These are phyloP conservation scores for Hymenoscyphus scutula DNA, from an alignment of 2,329 filamentous ascomycete species.

Conservation along the genomic window DNA sequence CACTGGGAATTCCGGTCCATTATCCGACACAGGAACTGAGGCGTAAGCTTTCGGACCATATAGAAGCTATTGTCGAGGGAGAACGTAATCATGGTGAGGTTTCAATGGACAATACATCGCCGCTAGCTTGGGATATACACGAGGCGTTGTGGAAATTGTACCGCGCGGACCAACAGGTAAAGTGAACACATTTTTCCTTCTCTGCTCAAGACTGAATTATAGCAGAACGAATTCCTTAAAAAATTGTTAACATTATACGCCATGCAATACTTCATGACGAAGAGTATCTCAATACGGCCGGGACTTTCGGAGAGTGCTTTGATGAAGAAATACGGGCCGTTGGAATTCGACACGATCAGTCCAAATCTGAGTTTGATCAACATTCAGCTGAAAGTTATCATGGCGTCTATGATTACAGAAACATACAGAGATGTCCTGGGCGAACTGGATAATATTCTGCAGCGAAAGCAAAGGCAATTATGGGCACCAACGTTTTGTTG, in stretches of 20 bases:
- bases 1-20: neutral
- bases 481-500: neutral
- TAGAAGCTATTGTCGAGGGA: neutral
- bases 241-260: neutral
- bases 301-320: neutral
- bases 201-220: neutral
- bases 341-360: neutral
- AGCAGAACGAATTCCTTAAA: neutral
- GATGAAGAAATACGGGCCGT: neutral
- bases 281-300: neutral
- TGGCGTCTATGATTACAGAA: neutral
- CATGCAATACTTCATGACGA: neutral
- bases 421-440: neutral
- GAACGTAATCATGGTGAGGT: neutral
- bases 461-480: neutral
- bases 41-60: neutral
- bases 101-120: neutral
- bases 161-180: no score
- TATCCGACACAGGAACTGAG: neutral
- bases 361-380: neutral
- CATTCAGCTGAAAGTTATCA: neutral
- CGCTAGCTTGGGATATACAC: neutral
- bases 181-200: no score
- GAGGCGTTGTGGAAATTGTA: neutral
- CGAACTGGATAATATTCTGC: neutral